A percentile compares a stretch with the other conserved stretches of the same genome.
Conservation (phyloP, 352 stramenopile genomes). For the Phytophthora ohioensis region DNA sequence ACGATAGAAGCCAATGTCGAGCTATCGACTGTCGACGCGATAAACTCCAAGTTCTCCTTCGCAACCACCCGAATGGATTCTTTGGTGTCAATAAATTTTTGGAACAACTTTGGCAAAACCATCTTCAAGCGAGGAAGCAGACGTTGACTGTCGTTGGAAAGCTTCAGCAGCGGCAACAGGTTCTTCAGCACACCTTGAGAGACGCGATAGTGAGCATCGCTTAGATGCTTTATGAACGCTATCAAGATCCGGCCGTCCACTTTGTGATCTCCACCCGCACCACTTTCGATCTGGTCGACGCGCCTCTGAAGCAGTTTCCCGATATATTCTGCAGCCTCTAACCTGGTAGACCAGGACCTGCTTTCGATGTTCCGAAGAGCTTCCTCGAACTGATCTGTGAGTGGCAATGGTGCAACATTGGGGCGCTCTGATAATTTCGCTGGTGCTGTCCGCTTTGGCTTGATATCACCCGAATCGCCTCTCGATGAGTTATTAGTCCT, state of each 20-base stretch:
- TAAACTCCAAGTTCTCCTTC: constrained; percentile 69
- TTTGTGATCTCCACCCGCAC: constrained; percentile 37
- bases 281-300: constrained; percentile 16
- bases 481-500: constrained; percentile 33
- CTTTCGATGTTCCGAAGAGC: constrained; percentile 58
- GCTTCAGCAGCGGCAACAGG: constrained; percentile 61
- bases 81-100: constrained; percentile 83
- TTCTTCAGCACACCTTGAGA: constrained; percentile 72
- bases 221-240: constrained; percentile 70
- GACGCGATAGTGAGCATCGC: constrained; percentile 79
- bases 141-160: constrained; percentile 47
- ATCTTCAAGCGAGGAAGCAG: constrained; percentile 64
- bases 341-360: constrained; percentile 69
- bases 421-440: constrained; percentile 27
- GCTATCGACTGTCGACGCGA: constrained; percentile 59
- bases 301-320: constrained; percentile 36
- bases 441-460: constrained; percentile 19
- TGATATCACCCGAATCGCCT: constrained; percentile 21
- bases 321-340: constrained; percentile 69
- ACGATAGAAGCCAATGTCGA: constrained; percentile 54
- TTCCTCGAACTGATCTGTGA: constrained; percentile 60
- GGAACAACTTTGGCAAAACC: constrained; percentile 71
- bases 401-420: constrained; percentile 11
- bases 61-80: constrained; percentile 61
- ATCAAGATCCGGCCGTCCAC: constrained; percentile 67